phyloP scores from a whole-genome alignment of 352 stramenopile genomes.

The Phytophthora chlamydospora region DNA sequence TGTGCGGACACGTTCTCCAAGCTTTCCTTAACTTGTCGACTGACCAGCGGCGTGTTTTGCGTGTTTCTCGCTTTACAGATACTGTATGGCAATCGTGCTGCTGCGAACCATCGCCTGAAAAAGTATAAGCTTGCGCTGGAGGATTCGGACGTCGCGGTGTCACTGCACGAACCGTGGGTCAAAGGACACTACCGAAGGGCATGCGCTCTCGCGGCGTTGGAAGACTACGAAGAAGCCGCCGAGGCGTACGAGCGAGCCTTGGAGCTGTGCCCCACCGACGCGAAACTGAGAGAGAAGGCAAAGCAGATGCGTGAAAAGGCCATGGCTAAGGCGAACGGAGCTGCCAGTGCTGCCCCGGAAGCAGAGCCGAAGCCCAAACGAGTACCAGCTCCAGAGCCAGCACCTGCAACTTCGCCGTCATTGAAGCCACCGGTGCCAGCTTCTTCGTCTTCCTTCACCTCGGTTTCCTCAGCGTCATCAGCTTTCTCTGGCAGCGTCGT shows the following conservation, averaged over 20 bases:
- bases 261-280: slow-evolving; percentile 70
- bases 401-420: slow-evolving; percentile 21
- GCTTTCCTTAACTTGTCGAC: neutral
- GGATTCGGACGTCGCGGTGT: slow-evolving; percentile 68
- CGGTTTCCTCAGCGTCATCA: slow-evolving; percentile 38
- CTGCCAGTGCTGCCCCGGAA: slow-evolving; percentile 3
- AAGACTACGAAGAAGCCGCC: slow-evolving; percentile 69
- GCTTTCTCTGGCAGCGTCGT: slow-evolving; percentile 79
- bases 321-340: slow-evolving; percentile 16
- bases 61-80: slow-evolving; percentile 47
- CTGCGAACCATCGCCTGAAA: slow-evolving; percentile 74
- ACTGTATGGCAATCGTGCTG: slow-evolving; percentile 83
- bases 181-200: slow-evolving; percentile 88
- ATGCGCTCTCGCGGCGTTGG: slow-evolving; percentile 65
- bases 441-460: slow-evolving; percentile 16
- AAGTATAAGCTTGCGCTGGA: slow-evolving; percentile 68
- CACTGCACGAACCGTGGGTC: slow-evolving; percentile 74
- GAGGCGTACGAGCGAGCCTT: slow-evolving; percentile 73
- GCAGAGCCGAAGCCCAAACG: slow-evolving; percentile 14
- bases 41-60: slow-evolving; percentile 7
- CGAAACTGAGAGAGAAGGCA: slow-evolving; percentile 67
- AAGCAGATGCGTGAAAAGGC: slow-evolving; percentile 64
- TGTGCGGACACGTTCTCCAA: slow-evolving; percentile 36
- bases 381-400: slow-evolving; percentile 7
- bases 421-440: slow-evolving; percentile 23